Evolutionary conservation across 352 stramenopile genomes (phyloP).

Genomic region (Phytopythium oedochilum): DNA sequence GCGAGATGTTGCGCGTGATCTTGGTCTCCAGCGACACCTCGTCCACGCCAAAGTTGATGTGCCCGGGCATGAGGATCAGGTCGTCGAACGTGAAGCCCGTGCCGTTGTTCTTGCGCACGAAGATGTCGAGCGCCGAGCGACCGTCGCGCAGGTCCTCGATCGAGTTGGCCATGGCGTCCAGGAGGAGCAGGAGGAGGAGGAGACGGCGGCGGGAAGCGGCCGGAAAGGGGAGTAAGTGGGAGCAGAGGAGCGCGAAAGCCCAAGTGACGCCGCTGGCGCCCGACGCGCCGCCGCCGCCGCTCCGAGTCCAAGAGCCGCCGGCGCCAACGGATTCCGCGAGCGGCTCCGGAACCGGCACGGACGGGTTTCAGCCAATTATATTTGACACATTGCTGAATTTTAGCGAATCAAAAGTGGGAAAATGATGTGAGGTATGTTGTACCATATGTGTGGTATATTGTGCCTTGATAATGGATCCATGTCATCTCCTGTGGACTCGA

Average conservation of each 20-base stretch:
- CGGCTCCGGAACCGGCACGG: no score
- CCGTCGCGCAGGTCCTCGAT: slow-evolving; percentile 70
- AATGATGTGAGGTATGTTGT: no score
- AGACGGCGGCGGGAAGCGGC: not conserved
- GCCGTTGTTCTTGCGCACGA: slow-evolving; percentile 84
- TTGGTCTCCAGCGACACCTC: slow-evolving; percentile 82
- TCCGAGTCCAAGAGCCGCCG: not conserved
- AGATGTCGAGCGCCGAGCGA: slow-evolving; percentile 76
- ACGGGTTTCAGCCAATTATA: no score
- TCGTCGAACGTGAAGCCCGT: slow-evolving; percentile 80
- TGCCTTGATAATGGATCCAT: no score
- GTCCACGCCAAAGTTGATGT: slow-evolving; percentile 75
- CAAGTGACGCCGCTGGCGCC: slow-evolving; percentile 25
- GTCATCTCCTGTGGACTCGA: no score
- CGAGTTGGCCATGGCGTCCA: slow-evolving; percentile 21
- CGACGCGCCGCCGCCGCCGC: not conserved
- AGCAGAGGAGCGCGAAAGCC: slow-evolving; percentile 13
- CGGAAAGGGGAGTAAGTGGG: slow-evolving; percentile 3
- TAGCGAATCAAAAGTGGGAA: no score
- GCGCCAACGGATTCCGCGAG: slow-evolving; percentile 4
- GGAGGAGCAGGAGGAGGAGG: not conserved
- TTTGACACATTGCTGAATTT: no score
- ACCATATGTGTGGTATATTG: no score
- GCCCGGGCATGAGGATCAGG: slow-evolving; percentile 76
- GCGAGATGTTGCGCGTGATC: slow-evolving; percentile 93